Base-by-base conservation (phyloP, 306 rosid genomes). In the Gynostemma pentaphyllum region DNA sequence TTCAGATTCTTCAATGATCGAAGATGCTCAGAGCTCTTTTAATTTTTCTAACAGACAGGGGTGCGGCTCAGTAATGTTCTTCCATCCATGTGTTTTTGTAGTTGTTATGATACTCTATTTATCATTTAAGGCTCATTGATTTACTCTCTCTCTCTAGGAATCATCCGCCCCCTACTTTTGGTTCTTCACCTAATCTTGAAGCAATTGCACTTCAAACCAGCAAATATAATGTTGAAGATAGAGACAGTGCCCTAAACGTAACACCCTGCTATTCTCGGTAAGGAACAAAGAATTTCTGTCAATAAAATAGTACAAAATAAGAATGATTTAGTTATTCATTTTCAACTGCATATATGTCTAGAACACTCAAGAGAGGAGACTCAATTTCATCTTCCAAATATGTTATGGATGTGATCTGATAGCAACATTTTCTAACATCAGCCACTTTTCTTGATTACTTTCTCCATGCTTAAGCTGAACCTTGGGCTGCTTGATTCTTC, bases 151-250 rank as follows among this genome's bases (percentile, higher is more conserved):
- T 82, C 66, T 79, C 44, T 70, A 94, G 97, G 84, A 77, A 72
- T 67, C 95, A 89, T 81, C 82, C 94, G 9, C 99, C 99, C 1
- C 99, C 97, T 34, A 86, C 99, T 57, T 94, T 94, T 82, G 99
- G 99, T 75, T 86, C 94, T 65, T 82, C 95, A 37, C 84, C 96
- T 44, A 86, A 81, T 77, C 90, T 83, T 44, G 99, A 86, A 66
- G 81, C 84, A 70, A 75, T 74, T 72, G 69, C 89, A 47, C 77
- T 80, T 77, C 91, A 81, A 76, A 72, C 78, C 61, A 73, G 69
- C 68, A 81, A 72, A 79, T 52, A 68, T 57, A 68, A 53, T 62
- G 72, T 65, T 67, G 94, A 84, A 60, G 97, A 94, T 66, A 82
- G 79, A 67, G 87, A 75, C 28, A 75, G 81, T 82, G 82, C 81